Evolutionary conservation across 176 grass and related monocot species (phyloP).

Genomic region (Zoysia pacifica): DNA sequence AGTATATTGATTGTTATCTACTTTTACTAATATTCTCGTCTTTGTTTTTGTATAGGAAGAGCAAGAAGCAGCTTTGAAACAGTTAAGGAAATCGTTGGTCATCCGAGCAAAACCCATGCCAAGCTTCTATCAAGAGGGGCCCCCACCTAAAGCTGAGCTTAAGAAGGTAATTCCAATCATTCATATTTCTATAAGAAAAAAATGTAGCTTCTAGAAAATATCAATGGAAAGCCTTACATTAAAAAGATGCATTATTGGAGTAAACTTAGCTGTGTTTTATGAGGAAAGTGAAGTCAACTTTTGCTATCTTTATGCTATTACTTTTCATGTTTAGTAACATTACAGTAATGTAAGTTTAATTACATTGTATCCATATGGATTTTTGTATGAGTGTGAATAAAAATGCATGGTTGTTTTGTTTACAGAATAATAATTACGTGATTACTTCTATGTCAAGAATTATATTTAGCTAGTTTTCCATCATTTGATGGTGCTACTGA

Average conservation of each 20-base stretch:
- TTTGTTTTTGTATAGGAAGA: conserved; percentile 70
- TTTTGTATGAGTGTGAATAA: not conserved
- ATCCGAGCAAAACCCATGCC: conserved; percentile 89
- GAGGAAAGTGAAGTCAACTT: too few species aligned
- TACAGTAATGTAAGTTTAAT: not conserved
- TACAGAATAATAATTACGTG: not conserved
- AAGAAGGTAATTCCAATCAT: conserved; percentile 71
- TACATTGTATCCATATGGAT: not conserved
- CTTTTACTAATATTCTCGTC: conserved; percentile 23
- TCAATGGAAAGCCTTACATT: not conserved
- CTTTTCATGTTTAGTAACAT: not conserved
- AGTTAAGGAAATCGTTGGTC: conserved; percentile 80
- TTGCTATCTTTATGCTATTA: not conserved
- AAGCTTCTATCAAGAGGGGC: conserved; percentile 91
- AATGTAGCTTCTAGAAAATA: not conserved
- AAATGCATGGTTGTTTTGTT: conserved; percentile 18
- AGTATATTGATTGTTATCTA: not conserved
- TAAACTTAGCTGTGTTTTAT: not conserved
- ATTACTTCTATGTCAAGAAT: not conserved
- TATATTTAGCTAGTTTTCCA: conserved; percentile 1
- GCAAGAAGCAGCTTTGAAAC: conserved; percentile 81
- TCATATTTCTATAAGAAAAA: not conserved
- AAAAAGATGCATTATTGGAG: not conserved
- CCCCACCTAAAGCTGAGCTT: conserved; percentile 86
- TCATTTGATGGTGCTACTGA: conserved; percentile 14